Percentiles rank a stretch among this genome's conserved stretches.
These are phyloP conservation scores for Penicillium sp. DNA, from an alignment of 2,329 filamentous ascomycete genomes.

Conservation along the genomic window DNA sequence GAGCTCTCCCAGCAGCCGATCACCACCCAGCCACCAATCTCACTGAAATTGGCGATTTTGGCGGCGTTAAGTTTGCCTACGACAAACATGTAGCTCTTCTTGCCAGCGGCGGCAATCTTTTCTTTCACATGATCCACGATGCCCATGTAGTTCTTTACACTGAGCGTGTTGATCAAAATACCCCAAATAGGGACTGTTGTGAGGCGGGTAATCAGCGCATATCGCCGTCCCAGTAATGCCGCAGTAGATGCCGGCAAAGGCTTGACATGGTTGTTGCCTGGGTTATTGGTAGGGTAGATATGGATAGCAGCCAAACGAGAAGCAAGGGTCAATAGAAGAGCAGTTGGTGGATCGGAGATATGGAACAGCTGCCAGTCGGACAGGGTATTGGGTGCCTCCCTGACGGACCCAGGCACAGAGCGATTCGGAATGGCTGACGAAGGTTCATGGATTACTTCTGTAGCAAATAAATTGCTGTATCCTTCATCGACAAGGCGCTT, in stretches of 20 bases:
- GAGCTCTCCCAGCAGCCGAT: conserved; percentile 98
- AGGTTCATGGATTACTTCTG: conserved; percentile 74
- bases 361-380: conserved; percentile 77
- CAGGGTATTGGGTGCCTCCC: conserved; percentile 52
- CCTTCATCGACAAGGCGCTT: conserved; percentile 59
- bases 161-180: conserved; percentile 93
- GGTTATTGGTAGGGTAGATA: conserved; percentile 67
- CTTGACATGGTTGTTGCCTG: conserved; percentile 32
- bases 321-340: conserved; percentile 82
- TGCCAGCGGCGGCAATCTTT: conserved; percentile 75
- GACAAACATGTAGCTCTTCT: conserved; percentile 95
- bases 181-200: conserved; percentile 82
- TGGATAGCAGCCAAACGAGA: conserved; percentile 77
- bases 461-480: conserved; percentile 70
- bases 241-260: conserved; percentile 53
- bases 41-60: conserved; percentile 94
- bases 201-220: conserved; percentile 79
- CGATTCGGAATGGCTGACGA: conserved; percentile 82
- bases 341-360: conserved; percentile 75
- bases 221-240: conserved; percentile 75
- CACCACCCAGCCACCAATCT: conserved; percentile 95
- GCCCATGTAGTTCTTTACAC: conserved; percentile 83
- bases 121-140: conserved; percentile 73
- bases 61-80: conserved; percentile 95
- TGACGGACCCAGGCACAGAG: conserved; percentile 58